A percentile compares a stretch with the other conserved stretches of the same genome.
phyloP scores from a whole-genome alignment of 129 eudicot genomes.

The Flaveria ramosissima region DNA sequence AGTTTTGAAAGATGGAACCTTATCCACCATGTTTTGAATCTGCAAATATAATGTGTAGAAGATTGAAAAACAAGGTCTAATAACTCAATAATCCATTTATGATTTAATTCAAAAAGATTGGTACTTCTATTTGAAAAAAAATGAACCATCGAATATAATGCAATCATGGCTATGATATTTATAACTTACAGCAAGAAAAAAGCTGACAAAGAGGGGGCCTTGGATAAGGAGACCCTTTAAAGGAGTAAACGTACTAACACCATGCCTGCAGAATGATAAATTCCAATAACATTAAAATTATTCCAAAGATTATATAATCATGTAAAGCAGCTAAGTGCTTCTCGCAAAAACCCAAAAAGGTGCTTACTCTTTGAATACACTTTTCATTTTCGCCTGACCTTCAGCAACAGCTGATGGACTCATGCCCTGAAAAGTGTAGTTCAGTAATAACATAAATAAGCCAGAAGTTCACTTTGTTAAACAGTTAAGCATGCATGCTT shows the following conservation, averaged over 20 bases:
- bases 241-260: slow-evolving; percentile 86
- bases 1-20: slow-evolving; percentile 77
- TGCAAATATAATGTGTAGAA: slow-evolving; percentile 32
- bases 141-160: slow-evolving; percentile 2
- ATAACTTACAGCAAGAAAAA: slow-evolving; percentile 85
- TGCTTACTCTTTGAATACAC: slow-evolving; percentile 72
- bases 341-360: slow-evolving; percentile 21
- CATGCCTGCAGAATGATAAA: slow-evolving; percentile 55
- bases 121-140: neutral
- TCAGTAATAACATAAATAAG: neutral
- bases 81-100: neutral
- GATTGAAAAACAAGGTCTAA: neutral
- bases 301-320: neutral
- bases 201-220: slow-evolving; percentile 79
- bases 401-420: slow-evolving; percentile 77
- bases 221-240: slow-evolving; percentile 74
- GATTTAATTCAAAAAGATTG: slow-evolving; percentile 9
- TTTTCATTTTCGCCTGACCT: slow-evolving; percentile 67
- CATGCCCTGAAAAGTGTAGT: slow-evolving; percentile 65
- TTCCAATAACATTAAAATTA: neutral
- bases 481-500: neutral
- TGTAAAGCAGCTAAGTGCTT: slow-evolving; percentile 6
- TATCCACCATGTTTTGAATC: slow-evolving; percentile 91
- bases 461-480: neutral
- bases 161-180: neutral